These are phyloP conservation scores for Botrytis aclada DNA, from an alignment of 2,329 filamentous ascomycete genomes.

Conservation along the genomic window DNA sequence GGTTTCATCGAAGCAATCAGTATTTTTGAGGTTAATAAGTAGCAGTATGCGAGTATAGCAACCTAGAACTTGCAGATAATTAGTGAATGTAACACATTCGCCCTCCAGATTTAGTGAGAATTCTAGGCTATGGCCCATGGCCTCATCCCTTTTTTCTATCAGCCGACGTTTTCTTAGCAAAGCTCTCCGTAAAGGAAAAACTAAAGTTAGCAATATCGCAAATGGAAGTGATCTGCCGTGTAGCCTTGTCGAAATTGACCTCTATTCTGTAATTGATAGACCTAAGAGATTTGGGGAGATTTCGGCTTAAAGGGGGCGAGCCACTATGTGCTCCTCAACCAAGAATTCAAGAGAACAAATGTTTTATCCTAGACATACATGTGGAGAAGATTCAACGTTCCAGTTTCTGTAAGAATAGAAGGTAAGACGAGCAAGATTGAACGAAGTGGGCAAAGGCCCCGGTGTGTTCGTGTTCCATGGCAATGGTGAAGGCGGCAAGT, in stretches of 20 bases:
- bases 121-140: slow-evolving; percentile 3
- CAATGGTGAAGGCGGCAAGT: slow-evolving; percentile 7
- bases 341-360: neutral
- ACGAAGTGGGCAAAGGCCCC: slow-evolving; percentile 1
- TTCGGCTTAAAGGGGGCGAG: neutral
- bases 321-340: slow-evolving; percentile 6
- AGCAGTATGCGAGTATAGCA: neutral
- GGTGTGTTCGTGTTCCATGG: slow-evolving; percentile 10
- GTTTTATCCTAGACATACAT: neutral
- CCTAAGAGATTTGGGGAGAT: neutral
- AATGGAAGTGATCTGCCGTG: slow-evolving; percentile 6
- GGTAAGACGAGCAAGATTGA: neutral
- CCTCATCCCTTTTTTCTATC: slow-evolving; percentile 5
- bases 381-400: neutral
- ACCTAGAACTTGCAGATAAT: neutral
- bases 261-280: neutral
- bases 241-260: slow-evolving; percentile 15
- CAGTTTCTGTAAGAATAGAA: neutral
- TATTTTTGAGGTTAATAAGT: neutral
- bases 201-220: neutral
- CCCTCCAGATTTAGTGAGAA: neutral
- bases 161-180: neutral
- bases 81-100: neutral
- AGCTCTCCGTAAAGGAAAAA: neutral
- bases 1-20: slow-evolving; percentile 6